phyloP scores from a whole-genome alignment of 257 asterid genomes.

The Solanum medicagineum region DNA sequence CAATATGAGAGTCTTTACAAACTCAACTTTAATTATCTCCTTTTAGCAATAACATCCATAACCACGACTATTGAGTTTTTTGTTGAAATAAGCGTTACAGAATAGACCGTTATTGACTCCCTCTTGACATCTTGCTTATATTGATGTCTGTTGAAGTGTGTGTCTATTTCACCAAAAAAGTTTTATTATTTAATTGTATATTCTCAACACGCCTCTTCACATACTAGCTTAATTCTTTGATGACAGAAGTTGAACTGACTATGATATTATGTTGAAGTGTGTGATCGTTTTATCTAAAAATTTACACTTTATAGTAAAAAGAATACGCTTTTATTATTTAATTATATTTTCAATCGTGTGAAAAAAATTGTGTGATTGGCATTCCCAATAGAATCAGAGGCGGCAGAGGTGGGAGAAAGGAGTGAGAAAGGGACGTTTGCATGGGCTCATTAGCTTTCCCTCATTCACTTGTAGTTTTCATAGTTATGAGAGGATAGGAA shows the following conservation, averaged over 20 bases:
- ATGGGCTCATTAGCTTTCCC: constrained; percentile 68
- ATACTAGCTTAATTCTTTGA: too few species aligned
- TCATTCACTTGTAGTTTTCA: constrained; percentile 90
- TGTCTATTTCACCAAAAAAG: too few species aligned
- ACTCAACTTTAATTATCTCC: neutral
- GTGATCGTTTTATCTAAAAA: too few species aligned
- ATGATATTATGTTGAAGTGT: too few species aligned
- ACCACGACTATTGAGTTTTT: neutral
- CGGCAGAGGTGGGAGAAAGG: constrained; percentile 75
- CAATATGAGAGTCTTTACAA: neutral
- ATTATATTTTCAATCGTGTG: too few species aligned
- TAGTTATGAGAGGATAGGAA: constrained; percentile 30
- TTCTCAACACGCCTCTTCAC: too few species aligned
- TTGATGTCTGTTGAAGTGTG: too few species aligned
- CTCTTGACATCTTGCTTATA: neutral
- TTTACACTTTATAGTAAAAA: too few species aligned
- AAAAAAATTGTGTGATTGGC: constrained; percentile 44
- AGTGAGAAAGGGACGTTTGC: constrained; percentile 78
- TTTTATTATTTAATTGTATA: too few species aligned
- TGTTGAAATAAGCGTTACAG: neutral
- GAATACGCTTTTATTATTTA: too few species aligned
- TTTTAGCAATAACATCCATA: neutral
- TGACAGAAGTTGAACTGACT: too few species aligned
- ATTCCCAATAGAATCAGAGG: constrained; percentile 47
- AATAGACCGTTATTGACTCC: neutral